These are phyloP conservation scores for Chrysoporthe austroafricana DNA, from an alignment of 2,329 filamentous ascomycete species.

Conservation along the genomic window DNA sequence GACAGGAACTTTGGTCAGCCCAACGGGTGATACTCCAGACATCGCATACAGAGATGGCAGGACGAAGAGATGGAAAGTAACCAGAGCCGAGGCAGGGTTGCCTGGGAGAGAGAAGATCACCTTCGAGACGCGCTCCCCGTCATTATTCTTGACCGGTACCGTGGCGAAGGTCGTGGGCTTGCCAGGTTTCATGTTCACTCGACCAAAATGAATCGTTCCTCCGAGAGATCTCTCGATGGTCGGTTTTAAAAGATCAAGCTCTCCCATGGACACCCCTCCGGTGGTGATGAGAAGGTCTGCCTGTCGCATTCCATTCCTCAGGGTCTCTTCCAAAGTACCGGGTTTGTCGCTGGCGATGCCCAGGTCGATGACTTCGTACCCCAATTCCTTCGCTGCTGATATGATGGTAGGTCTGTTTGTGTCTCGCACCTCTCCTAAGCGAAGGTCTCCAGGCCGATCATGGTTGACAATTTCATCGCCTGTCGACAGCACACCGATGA, in stretches of 20 bases:
- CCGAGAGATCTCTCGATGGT: constrained; percentile 89
- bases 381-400: constrained; percentile 73
- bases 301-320: constrained; percentile 73
- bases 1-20: constrained; percentile 75
- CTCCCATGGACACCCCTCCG: constrained; percentile 96
- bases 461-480: constrained; percentile 92
- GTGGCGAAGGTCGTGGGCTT: constrained; percentile 98
- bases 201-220: constrained; percentile 93
- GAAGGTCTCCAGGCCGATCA: constrained; percentile 63
- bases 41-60: constrained; percentile 82
- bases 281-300: constrained; percentile 88
- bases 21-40: constrained; percentile 68
- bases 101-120: constrained; percentile 89
- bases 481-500: constrained; percentile 87
- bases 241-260: constrained; percentile 93
- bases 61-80: constrained; percentile 93
- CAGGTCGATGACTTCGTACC: constrained; percentile 80
- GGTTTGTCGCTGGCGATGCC: constrained; percentile 81
- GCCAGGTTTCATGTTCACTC: constrained; percentile 96
- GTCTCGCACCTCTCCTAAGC: constrained; percentile 85
- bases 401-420: constrained; percentile 90
- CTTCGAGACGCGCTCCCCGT: constrained; percentile 63
- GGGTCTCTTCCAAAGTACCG: constrained; percentile 72
- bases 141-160: constrained; percentile 67
- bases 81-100: constrained; percentile 90